Evolutionary conservation across 2,329 filamentous ascomycete genomes (phyloP).

Genomic region (Anthostomella pinea): DNA sequence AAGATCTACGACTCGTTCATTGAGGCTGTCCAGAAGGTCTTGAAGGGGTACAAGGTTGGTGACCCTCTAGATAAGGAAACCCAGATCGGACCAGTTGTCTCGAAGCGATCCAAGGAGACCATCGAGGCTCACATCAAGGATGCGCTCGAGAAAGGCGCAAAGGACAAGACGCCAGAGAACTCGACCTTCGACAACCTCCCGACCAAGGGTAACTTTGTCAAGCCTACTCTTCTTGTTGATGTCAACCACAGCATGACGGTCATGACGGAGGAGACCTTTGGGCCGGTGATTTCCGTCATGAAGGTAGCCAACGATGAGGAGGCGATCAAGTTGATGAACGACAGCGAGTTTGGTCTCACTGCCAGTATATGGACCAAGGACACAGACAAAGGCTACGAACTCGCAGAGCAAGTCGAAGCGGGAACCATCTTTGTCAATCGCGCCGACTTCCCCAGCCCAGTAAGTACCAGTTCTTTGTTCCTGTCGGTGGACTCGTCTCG

Average conservation of each 20-base stretch:
- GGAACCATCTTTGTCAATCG: conserved; percentile 96
- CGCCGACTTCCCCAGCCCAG: conserved; percentile 86
- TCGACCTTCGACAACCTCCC: conserved; percentile 70
- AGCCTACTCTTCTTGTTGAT: conserved; percentile 75
- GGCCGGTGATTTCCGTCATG: conserved; percentile 87
- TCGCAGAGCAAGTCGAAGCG: conserved; percentile 80
- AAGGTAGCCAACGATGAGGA: conserved; percentile 79
- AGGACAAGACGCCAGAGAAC: conserved; percentile 80
- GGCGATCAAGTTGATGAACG: conserved; percentile 85
- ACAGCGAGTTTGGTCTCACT: conserved; percentile 89
- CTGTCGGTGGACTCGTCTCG: neutral
- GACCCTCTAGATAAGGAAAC: conserved; percentile 78
- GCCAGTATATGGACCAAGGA: conserved; percentile 99
- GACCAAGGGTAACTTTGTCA: conserved; percentile 81
- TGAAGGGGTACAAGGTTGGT: conserved; percentile 81
- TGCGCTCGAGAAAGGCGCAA: conserved; percentile 78
- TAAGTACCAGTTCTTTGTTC: conserved; percentile 55
- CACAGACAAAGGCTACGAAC: conserved; percentile 66
- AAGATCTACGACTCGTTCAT: conserved; percentile 82
- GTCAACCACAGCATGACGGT: conserved; percentile 81
- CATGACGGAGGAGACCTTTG: conserved; percentile 95
- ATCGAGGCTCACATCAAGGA: conserved; percentile 80
- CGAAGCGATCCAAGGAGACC: conserved; percentile 70
- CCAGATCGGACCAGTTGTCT: conserved; percentile 85
- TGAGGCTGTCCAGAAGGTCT: conserved; percentile 72